Evolutionary conservation across 1,284 basidiomycete species (phyloP), one percentile per base, ranked within the genome.

Genomic region (Abortiporus biennis): DNA sequence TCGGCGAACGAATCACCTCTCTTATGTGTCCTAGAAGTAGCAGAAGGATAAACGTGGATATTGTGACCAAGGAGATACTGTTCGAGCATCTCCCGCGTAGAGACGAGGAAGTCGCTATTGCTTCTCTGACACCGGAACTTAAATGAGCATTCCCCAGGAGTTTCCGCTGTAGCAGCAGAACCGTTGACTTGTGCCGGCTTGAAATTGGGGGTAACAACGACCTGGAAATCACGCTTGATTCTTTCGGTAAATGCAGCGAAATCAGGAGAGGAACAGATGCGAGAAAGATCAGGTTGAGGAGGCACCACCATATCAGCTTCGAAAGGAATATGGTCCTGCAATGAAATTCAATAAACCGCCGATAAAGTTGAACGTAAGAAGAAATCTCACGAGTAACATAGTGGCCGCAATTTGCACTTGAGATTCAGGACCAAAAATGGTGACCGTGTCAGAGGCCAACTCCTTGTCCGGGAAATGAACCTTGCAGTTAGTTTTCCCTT

Each of bases 391-490:
- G 68, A 98, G 69, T 45, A 99, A 73, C 93, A 97, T 97, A 12
- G 94, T 87, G 17, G 89, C 89, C 22, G 95, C 93, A 53, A 97
- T 94, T 63, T 95, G 92, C 12, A 97, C 90, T 63, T 99, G 95
- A 53, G 85, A 90, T 62, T 98, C 94, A 15, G 95, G 95, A 1
- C 95, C 95, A 61, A 93, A 98, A 54, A 99, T 91, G 19, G 80
- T 85, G 31, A 99, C 87, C 23, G 90, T 72, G 55, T 95, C 92
- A 34, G 88, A 92, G 2, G 92, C 94, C 4, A 80, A 83, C 69
- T 97, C 94, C 63, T 93, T 94, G 66, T 94, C 91, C 3, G 95
- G 94, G 75, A 98, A 98, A 38, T 90, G 85, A 35, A 99, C 86
- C 32, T 78, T 78, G 37, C 91, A 97, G 61, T 94, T 96, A 12